Percentiles rank a stretch among this genome's conserved stretches.
Conservation (phyloP, 73 alveolate species). For the Symbiodinium natans region DNA sequence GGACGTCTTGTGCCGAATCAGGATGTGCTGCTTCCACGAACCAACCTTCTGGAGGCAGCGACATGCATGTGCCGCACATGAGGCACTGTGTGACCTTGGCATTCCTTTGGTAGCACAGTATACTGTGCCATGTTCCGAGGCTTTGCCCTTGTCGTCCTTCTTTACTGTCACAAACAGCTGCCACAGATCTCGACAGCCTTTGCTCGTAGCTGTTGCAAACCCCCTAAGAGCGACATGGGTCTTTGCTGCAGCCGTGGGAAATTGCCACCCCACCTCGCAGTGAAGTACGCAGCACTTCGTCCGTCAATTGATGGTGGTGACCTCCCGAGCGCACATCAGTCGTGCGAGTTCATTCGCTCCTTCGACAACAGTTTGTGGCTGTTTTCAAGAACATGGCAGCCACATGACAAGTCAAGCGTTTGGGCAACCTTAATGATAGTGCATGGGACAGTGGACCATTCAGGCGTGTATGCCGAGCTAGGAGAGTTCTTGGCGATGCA, state of each 20-base stretch:
- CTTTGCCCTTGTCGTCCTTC: too few species aligned
- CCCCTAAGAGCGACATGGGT: not conserved
- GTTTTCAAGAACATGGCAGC: constrained; percentile 35
- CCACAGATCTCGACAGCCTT: too few species aligned
- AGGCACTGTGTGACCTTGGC: too few species aligned
- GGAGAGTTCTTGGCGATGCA: constrained; percentile 2
- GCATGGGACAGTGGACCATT: constrained; percentile 88
- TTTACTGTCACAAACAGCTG: too few species aligned
- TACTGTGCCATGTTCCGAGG: too few species aligned
- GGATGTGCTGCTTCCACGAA: constrained; percentile 68
- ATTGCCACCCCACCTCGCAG: not conserved
- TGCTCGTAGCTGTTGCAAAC: too few species aligned
- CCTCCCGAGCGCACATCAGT: not conserved
- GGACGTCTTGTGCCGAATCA: not conserved
- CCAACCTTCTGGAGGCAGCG: constrained; percentile 61
- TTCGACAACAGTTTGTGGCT: constrained; percentile 74
- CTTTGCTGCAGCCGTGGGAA: not conserved
- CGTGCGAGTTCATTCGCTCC: constrained; percentile 67
- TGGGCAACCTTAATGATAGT: constrained; percentile 55
- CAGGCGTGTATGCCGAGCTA: constrained; percentile 62
- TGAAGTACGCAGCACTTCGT: not conserved
- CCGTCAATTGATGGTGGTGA: not conserved
- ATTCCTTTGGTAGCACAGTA: too few species aligned
- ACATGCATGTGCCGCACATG: too few species aligned
- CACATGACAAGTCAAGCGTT: not conserved